A percentile compares a stretch with the other conserved stretches of the same genome.
phyloP scores from a whole-genome alignment of 2,329 filamentous ascomycete species.

The Hymenoscyphus infarciens region DNA sequence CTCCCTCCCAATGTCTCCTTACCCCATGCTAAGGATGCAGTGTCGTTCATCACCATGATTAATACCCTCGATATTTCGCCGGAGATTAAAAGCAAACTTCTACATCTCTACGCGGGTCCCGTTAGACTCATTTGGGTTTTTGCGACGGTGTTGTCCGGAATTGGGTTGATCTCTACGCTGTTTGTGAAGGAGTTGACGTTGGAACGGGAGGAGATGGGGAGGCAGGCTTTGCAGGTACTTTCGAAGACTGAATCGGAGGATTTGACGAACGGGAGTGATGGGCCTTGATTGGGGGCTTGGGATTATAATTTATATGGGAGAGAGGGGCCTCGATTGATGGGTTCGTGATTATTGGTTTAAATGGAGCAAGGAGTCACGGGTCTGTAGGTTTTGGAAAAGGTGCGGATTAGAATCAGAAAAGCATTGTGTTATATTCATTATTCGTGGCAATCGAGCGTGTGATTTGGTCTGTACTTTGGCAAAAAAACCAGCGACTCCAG shows the following conservation, averaged over 20 bases:
- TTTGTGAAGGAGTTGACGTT: constrained; percentile 8
- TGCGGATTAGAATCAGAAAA: background rate
- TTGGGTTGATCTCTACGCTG: constrained; percentile 4
- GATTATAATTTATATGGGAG: background rate
- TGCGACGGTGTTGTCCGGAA: background rate
- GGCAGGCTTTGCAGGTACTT: constrained; percentile 4
- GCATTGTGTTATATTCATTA: background rate
- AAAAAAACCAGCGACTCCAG: too few relatives aligned
- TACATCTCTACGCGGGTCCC: background rate
- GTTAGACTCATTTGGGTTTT: constrained; percentile 4
- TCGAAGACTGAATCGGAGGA: background rate
- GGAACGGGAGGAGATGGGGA: constrained; percentile 4
- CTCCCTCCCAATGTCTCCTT: background rate
- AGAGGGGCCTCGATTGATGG: too few relatives aligned
- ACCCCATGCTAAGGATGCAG: background rate
- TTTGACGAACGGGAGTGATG: background rate
- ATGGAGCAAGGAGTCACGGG: background rate
- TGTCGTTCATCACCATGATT: background rate
- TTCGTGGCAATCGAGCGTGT: too few relatives aligned
- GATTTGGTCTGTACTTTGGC: too few relatives aligned
- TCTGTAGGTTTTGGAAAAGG: background rate
- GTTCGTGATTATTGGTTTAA: too few relatives aligned
- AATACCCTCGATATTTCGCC: background rate
- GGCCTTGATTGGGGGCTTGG: background rate
- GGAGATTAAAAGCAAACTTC: background rate